Evolutionary conservation across 2,329 filamentous ascomycete species (phyloP).

Genomic region (Apiospora aurea): DNA sequence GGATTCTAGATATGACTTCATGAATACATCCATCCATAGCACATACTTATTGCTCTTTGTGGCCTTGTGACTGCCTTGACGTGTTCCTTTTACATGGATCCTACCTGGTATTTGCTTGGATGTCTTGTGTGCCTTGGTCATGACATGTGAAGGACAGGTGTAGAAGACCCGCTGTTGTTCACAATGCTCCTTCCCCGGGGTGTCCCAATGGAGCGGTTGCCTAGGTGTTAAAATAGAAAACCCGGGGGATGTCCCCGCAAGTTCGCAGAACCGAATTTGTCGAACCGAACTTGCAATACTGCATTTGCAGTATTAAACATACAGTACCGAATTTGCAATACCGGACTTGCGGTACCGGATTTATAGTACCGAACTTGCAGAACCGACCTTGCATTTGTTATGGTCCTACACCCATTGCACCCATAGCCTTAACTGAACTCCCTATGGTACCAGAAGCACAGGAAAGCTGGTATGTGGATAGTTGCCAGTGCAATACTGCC

Average conservation of each 20-base stretch:
- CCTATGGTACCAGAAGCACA: too few species aligned
- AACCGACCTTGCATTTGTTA: not conserved
- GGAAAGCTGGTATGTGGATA: too few species aligned
- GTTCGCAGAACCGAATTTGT: not conserved
- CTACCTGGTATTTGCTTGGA: not conserved
- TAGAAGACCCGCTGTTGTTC: not conserved
- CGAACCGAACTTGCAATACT: not conserved
- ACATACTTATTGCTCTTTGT: not conserved
- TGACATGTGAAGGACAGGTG: not conserved
- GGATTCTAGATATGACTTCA: not conserved
- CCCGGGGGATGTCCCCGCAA: not conserved
- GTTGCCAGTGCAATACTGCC: not conserved
- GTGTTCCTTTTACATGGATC: not conserved
- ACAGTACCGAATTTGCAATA: too few species aligned
- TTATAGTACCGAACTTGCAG: too few species aligned
- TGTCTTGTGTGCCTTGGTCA: not conserved
- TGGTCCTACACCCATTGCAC: not conserved
- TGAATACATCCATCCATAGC: not conserved
- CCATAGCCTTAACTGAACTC: too few species aligned
- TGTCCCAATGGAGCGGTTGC: too few species aligned
- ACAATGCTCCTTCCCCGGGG: not conserved
- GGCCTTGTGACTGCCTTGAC: not conserved
- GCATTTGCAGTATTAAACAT: too few species aligned
- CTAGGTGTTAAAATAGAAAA: not conserved
- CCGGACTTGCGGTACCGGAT: too few species aligned